A percentile compares a stretch with the other conserved stretches of the same genome.
These are phyloP conservation scores for Bryoglossum gracile DNA, from an alignment of 495 filamentous ascomycete genomes.

Conservation along the genomic window DNA sequence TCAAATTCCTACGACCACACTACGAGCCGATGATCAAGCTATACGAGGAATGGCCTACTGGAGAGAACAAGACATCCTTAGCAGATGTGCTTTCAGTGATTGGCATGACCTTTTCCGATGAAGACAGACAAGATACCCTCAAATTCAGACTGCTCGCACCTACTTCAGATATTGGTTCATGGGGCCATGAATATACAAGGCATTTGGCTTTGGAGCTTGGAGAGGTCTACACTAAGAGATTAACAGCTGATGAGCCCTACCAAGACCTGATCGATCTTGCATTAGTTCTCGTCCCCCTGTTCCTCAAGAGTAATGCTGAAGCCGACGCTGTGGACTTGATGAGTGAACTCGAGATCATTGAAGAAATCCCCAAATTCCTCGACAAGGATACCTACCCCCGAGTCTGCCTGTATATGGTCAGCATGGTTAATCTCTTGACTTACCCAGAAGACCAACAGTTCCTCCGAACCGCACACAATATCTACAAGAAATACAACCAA, in stretches of 20 bases:
- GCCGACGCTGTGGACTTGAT: slow-evolving; percentile 95
- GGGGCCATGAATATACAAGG: slow-evolving; percentile 97
- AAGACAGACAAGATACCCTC: slow-evolving; percentile 88
- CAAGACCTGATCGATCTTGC: slow-evolving; percentile 79
- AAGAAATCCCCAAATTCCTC: slow-evolving; percentile 78
- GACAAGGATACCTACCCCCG: slow-evolving; percentile 90
- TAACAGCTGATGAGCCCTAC: slow-evolving; percentile 47
- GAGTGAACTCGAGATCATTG: slow-evolving; percentile 94
- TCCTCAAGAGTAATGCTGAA: slow-evolving; percentile 95
- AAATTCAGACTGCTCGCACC: slow-evolving; percentile 90
- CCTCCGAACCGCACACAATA: slow-evolving; percentile 79
- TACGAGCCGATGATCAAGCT: slow-evolving; percentile 78
- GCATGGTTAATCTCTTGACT: slow-evolving; percentile 95
- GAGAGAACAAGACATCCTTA: slow-evolving; percentile 78
- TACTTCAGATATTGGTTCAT: slow-evolving; percentile 86
- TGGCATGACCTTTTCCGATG: slow-evolving; percentile 98
- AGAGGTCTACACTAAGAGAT: slow-evolving; percentile 77
- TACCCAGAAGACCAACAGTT: slow-evolving; percentile 96
- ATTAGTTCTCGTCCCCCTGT: slow-evolving; percentile 80
- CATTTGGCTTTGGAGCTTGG: slow-evolving; percentile 95
- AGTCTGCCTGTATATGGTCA: slow-evolving; percentile 97
- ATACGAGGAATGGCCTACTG: slow-evolving; percentile 81
- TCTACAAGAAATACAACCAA: slow-evolving; percentile 88
- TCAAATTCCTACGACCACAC: slow-evolving; percentile 96
- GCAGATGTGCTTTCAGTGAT: slow-evolving; percentile 96